Evolutionary conservation across 2,329 filamentous ascomycete species (phyloP), one percentile per base, ranked within the genome.

Genomic region (Aspergillus neoniger): DNA sequence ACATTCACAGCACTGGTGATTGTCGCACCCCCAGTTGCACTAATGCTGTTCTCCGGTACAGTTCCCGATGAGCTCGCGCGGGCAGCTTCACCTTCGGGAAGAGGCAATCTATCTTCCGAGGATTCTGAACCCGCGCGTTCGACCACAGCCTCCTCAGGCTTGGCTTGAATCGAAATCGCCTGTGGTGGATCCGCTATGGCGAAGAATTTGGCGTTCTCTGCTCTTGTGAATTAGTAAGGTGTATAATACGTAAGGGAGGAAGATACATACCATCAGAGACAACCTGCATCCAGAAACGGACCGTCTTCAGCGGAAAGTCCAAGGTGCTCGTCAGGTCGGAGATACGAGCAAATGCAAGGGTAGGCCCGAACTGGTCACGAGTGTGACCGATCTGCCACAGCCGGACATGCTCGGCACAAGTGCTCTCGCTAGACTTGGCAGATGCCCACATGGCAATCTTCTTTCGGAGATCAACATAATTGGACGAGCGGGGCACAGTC

Each of bases 341-440:
- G 47, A 77, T 68, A 1, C 72, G 73, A 48, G 71, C 67, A 53
- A 78, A 74, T 1, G 70, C 70, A 4, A 77, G 65, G 5, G 74
- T 74, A 4, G 76, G 70, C 1, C 70, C 69, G 39, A 69, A 73
- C 15, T 70, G 67, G 43, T 72, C 69, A 56, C 70, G 71, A 44
- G 70, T 70, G 32, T 74, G 73, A 39, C 75, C 75, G 43, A 79
- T 72, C 48, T 74, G 70, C 77, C 77, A 79, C 19, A 79, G 68
- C 39, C 77, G 77, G 48, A 79, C 69, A 49, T 72, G 68, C 55
- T 78, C 74, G 1, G 74, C 67, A 10, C 62, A 63, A 39, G 73
- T 61, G 4, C 58, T 54, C 1, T 59, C 50, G 7, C 71, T 65
- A 1, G 64, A 53, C 3, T 63, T 69, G 5, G 68, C 65, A 14